Conservation (phyloP, 768 basidiomycete genomes). For the Pilatotrama ljubarskyi region DNA sequence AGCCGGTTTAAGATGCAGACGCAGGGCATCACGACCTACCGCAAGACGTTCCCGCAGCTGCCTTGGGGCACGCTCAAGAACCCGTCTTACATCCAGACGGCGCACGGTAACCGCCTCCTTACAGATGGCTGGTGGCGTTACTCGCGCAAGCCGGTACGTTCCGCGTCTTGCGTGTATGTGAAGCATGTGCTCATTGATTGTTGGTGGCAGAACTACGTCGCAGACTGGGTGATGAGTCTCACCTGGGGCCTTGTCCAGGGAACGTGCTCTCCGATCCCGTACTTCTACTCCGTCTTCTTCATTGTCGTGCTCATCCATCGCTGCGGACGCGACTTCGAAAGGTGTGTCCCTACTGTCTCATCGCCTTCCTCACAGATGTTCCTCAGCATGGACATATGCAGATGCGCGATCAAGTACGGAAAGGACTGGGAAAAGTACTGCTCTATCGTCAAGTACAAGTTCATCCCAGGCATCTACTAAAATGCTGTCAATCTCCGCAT, state of each 20-base stretch:
- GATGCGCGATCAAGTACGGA: slow-evolving; percentile 87
- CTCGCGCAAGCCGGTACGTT: slow-evolving; percentile 85
- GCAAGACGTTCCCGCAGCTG: slow-evolving; percentile 92
- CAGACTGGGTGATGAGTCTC: slow-evolving; percentile 86
- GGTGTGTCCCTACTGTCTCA: slow-evolving; percentile 42
- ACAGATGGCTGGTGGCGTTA: slow-evolving; percentile 94
- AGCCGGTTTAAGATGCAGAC: slow-evolving; percentile 97
- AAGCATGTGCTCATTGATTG: background rate
- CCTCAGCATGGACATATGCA: slow-evolving; percentile 31
- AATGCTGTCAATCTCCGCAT: background rate
- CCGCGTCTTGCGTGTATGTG: background rate
- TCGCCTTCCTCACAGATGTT: slow-evolving; percentile 3
- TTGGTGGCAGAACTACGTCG: slow-evolving; percentile 77
- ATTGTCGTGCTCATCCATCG: slow-evolving; percentile 90
- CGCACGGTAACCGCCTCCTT: slow-evolving; percentile 90
- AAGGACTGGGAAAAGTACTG: slow-evolving; percentile 95
- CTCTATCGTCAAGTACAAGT: slow-evolving; percentile 83
- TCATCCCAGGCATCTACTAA: slow-evolving; percentile 86
- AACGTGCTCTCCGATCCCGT: slow-evolving; percentile 78
- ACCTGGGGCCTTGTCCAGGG: slow-evolving; percentile 85
- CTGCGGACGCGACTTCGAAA: slow-evolving; percentile 91
- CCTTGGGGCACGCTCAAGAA: slow-evolving; percentile 81
- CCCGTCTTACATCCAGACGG: slow-evolving; percentile 90
- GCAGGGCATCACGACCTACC: slow-evolving; percentile 80
- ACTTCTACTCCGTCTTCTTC: slow-evolving; percentile 98